Evolutionary conservation across 1,284 basidiomycete species (phyloP), one percentile per base, ranked within the genome.

Genomic region (Tylopilus sp.): DNA sequence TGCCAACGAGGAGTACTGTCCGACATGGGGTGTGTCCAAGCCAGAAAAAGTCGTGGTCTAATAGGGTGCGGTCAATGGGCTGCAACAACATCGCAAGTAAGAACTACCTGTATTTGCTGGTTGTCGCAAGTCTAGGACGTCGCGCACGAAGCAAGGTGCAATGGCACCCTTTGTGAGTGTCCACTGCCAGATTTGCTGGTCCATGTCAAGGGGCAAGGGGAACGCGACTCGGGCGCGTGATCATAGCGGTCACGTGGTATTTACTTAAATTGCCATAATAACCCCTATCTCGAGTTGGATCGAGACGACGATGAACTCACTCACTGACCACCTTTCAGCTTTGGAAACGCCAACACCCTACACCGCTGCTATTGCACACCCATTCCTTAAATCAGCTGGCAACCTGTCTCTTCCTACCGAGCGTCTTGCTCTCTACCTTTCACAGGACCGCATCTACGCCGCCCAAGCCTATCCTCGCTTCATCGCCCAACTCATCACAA

Each of bases 391-490:
- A 26, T 76, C 83, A 32, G 89, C 89, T 0, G 88, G 87, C 4
- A 75, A 82, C 6, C 83, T 86, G 19, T 80, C 82, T 3, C 82
- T 92, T 29, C 79, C 83, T 6, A 64, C 80, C 9, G 63, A 77
- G 1, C 81, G 82, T 16, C 84, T 93, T 19, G 83, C 84, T 4
- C 79, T 87, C 60, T 91, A 88, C 85, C 84, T 91, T 67, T 83
- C 85, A 36, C 89, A 92, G 71, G 90, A 92, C 75, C 83, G 88
- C 58, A 86, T 91, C 56, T 92, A 91, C 72, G 90, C 90, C n/a
- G 85, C 85, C 4, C 87, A 89, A 67, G 89, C 85, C 18, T 90
- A 90, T 73, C 87, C 89, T 18, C 84, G 83, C 51, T 90, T 91
- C 77, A 85, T 91, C 69, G 86, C 87, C 19, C 78, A 83, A 8